A percentile compares a stretch with the other conserved stretches of the same genome.
Conservation (phyloP, 1,284 basidiomycete species). For the Leccinum angustisporum region DNA sequence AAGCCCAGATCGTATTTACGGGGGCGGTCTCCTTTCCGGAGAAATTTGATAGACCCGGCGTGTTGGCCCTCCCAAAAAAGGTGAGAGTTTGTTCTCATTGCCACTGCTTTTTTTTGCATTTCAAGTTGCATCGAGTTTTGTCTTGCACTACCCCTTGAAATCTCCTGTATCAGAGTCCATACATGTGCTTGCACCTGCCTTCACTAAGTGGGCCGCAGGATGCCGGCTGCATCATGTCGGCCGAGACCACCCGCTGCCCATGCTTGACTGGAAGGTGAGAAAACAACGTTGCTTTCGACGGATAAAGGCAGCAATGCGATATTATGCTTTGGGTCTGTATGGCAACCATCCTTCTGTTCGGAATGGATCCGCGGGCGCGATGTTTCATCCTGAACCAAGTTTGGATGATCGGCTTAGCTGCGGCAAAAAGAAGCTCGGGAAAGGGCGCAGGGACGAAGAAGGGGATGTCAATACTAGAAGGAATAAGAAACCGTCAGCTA, state of each 20-base stretch:
- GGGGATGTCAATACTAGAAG: conserved; percentile 9
- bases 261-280: conserved; percentile 21
- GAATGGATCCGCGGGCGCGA: conserved; percentile 28
- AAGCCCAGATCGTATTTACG: conserved; percentile 26
- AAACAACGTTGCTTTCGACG: conserved; percentile 19
- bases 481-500: conserved; percentile 11
- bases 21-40: conserved; percentile 19
- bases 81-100: conserved; percentile 21
- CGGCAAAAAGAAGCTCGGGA: conserved; percentile 23
- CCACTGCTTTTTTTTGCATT: conserved; percentile 8
- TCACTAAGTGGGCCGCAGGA: conserved; percentile 11
- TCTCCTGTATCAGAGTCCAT: conserved; percentile 7
- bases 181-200: conserved; percentile 8
- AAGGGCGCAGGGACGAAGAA: conserved; percentile 16
- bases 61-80: conserved; percentile 29
- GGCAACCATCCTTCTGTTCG: conserved; percentile 18
- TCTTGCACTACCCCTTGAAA: conserved; percentile 4
- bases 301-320: conserved; percentile 13
- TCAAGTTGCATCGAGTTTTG: conserved; percentile 19
- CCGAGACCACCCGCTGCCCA: conserved; percentile 17
- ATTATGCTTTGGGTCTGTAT: conserved; percentile 16
- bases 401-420: conserved; percentile 27
- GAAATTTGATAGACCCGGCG: conserved; percentile 27
- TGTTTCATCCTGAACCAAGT: conserved; percentile 19
- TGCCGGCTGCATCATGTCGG: conserved; percentile 17